phyloP scores from a whole-genome alignment of 441 rosid species.

The Pelargonium citronellum region DNA sequence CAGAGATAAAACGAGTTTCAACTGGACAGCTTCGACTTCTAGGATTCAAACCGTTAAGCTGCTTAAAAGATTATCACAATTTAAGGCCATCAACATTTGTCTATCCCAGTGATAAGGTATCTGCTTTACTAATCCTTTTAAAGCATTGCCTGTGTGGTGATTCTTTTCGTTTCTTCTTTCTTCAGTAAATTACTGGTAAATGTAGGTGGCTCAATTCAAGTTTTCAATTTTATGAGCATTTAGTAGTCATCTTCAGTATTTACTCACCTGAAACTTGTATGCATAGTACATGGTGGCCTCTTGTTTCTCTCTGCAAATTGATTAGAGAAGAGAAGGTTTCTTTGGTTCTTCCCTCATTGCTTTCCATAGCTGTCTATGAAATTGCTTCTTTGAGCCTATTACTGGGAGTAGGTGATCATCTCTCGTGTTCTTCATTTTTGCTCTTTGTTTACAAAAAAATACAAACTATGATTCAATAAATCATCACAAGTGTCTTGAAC shows the following conservation, averaged over 20 bases:
- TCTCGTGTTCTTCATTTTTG: no score
- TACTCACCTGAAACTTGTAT: background rate
- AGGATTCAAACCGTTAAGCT: constrained; percentile 89
- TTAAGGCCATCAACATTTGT: constrained; percentile 87
- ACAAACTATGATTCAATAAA: no score
- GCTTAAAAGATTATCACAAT: constrained; percentile 89
- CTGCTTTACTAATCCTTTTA: constrained; percentile 14
- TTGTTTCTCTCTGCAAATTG: constrained; percentile 4
- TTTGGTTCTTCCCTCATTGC: constrained; percentile 1
- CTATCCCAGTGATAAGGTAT: constrained; percentile 83
- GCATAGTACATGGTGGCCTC: background rate
- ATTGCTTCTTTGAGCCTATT: background rate
- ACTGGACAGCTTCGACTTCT: constrained; percentile 63
- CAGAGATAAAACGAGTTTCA: constrained; percentile 69
- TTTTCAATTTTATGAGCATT: constrained; percentile 5
- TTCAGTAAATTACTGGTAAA: constrained; percentile 1
- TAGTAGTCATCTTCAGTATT: background rate
- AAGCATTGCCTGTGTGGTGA: constrained; percentile 5
- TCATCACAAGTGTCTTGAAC: no score
- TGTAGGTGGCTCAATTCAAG: background rate
- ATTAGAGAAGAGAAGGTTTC: background rate
- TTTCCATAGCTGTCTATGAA: background rate
- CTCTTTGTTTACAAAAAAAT: no score
- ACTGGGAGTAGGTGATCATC: no score
- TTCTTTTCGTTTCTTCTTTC: background rate